A percentile compares a stretch with the other conserved stretches of the same genome.
These are phyloP conservation scores for Sugiyamaella castrensis DNA, from an alignment of 1,139 yeast species.

Conservation along the genomic window DNA sequence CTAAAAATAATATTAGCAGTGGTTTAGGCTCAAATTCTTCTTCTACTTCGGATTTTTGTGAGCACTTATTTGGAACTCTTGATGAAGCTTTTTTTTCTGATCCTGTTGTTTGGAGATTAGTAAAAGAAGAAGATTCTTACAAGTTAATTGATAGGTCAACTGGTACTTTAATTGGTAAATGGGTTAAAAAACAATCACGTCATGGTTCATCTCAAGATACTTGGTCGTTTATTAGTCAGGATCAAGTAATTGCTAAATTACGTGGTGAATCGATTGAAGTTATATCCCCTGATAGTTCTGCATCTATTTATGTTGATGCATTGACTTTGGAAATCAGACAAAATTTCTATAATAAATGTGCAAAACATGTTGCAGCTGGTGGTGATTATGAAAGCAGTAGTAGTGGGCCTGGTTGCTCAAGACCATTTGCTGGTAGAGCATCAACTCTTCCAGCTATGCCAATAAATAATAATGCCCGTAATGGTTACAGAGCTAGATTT, in stretches of 20 bases:
- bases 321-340: conserved; percentile 16
- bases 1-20: neutral
- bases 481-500: conserved; percentile 16
- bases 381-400: conserved; percentile 1
- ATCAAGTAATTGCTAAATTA: conserved; percentile 16
- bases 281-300: conserved; percentile 10
- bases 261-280: conserved; percentile 15
- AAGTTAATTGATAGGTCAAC: conserved; percentile 21
- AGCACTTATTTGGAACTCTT: neutral
- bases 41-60: neutral
- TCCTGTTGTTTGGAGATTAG: conserved; percentile 11
- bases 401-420: neutral
- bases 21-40: conserved; percentile 1
- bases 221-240: conserved; percentile 20
- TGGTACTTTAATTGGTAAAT: conserved; percentile 18
- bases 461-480: neutral
- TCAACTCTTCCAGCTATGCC: neutral
- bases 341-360: conserved; percentile 9
- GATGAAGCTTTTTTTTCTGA: conserved; percentile 7
- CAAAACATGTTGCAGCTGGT: neutral
- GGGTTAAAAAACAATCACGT: conserved; percentile 16
- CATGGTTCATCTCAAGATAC: conserved; percentile 3
- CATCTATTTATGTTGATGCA: conserved; percentile 16
- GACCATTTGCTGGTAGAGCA: neutral
- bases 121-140: conserved; percentile 7